Conservation (phyloP, 2,329 filamentous ascomycete species). For the Cladosporium oxysporum region DNA sequence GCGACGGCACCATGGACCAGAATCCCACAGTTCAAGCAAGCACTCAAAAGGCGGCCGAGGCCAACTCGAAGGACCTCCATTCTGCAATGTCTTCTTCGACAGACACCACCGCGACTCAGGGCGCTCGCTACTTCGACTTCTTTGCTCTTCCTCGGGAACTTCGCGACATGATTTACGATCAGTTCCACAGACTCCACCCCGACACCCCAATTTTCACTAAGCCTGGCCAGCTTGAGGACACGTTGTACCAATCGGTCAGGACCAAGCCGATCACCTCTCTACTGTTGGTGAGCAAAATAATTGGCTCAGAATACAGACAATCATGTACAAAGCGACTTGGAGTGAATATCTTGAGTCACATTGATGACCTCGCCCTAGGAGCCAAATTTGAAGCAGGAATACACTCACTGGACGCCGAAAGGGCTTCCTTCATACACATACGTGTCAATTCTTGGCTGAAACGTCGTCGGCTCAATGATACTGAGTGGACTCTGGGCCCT, state of each 20-base stretch:
- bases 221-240: background rate
- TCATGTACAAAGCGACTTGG: background rate
- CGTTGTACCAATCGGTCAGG: background rate
- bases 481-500: background rate
- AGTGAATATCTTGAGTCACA: background rate
- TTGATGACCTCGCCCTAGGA: background rate
- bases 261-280: background rate
- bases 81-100: background rate
- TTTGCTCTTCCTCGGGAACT: constrained; percentile 24
- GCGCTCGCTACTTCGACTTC: constrained; percentile 7
- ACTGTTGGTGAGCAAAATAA: background rate
- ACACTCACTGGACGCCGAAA: background rate
- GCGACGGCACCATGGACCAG: background rate
- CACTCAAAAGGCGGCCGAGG: background rate
- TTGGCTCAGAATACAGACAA: background rate
- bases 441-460: background rate
- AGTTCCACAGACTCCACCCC: background rate
- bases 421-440: background rate
- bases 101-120: background rate
- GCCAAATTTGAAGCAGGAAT: background rate
- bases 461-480: background rate
- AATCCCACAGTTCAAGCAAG: background rate
- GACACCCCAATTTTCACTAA: background rate
- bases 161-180: constrained; percentile 23
- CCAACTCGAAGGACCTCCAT: background rate